A percentile compares a stretch with the other conserved stretches of the same genome.
Evolutionary conservation across 192 early-diverging fungal species (phyloP).

Genomic region (Nowakowskiella sp.): DNA sequence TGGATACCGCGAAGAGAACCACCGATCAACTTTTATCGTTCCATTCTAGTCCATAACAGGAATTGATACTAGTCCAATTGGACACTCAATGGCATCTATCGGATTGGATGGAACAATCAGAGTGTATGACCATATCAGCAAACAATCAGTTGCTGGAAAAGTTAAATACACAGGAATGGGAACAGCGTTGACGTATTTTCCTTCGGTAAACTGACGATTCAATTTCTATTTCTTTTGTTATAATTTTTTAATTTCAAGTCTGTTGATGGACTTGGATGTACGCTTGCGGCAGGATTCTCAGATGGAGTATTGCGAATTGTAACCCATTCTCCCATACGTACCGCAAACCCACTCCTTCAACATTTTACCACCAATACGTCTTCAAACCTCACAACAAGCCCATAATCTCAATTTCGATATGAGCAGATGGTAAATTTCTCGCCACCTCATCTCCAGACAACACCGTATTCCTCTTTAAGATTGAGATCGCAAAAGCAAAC

Average conservation of each 20-base stretch:
- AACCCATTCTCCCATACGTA: slow-evolving; percentile 22
- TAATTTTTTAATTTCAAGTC: slow-evolving; percentile 25
- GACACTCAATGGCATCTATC: slow-evolving; percentile 37
- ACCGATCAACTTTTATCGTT: slow-evolving; percentile 36
- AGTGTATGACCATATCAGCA: slow-evolving; percentile 39
- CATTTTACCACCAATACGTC: slow-evolving; percentile 40
- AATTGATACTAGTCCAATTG: slow-evolving; percentile 30
- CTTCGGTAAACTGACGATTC: slow-evolving; percentile 42
- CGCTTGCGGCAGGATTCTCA: slow-evolving; percentile 41
- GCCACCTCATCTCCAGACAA: slow-evolving; percentile 38
- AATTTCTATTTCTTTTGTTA: too few species aligned
- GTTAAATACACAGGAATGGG: slow-evolving; percentile 27
- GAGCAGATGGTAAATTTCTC: slow-evolving; percentile 41
- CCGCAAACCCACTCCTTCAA: slow-evolving; percentile 1
- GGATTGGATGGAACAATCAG: slow-evolving; percentile 41
- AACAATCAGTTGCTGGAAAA: slow-evolving; percentile 15
- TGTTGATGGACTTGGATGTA: slow-evolving; percentile 38
- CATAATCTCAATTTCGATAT: slow-evolving; percentile 36
- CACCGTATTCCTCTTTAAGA: slow-evolving; percentile 50
- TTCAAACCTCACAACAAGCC: slow-evolving; percentile 46
- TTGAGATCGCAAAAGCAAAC: slow-evolving; percentile 13
- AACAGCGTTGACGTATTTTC: slow-evolving; percentile 30
- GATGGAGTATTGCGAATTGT: slow-evolving; percentile 52
- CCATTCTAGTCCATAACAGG: slow-evolving; percentile 41
- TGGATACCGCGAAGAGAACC: slow-evolving; percentile 40